Evolutionary conservation across 306 rosid genomes (phyloP), one percentile per base, ranked within the genome.

Genomic region (Cyclanthera cordifolia): DNA sequence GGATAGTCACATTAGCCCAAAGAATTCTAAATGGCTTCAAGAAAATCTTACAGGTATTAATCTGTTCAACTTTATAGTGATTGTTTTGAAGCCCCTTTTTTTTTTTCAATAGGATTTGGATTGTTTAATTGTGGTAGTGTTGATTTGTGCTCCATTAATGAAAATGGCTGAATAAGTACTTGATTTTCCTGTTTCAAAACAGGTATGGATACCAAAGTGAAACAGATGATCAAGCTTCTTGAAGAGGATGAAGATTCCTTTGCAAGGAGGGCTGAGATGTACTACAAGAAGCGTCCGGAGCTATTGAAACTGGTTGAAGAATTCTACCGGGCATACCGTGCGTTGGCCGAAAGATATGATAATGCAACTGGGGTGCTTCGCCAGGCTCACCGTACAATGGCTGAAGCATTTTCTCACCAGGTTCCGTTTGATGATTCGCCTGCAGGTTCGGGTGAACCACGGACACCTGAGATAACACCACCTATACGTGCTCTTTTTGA

Each of bases 241-340:
- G 99, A 94, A 81, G 88, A 83, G 77, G 99, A 94, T 83, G 99
- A 96, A 49, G 99, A 94, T 77, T 90, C 99, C 49, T 94, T 94
- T 81, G 99, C 99, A 34, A 85, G 96, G 81, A 94, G 96, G 80
- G 99, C 99, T 47, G 99, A 94, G 77, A 90, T 94, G 97, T 94
- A 94, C 75, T 90, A 94, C 56, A 90, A 90, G 60, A 82, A 94
- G 75, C 96, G 99, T 13, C 99, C 99, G 0, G 99, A 94, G 77
- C 94, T 94, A 66, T 86, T 90, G 99, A 90, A 94, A 81, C 23
- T 90, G 83, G 99, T 94, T 47, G 99, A 94, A 75, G 99, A 94
- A 58, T 94, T 90, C 83, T 94, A 94, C 57, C 77, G 97, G 57
- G 97, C 99, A 43, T 94, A 90, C 67, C 95, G 99, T 4, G 97